phyloP scores from a whole-genome alignment of 148 eudicot genomes.

The Vaccinium corymbosum region DNA sequence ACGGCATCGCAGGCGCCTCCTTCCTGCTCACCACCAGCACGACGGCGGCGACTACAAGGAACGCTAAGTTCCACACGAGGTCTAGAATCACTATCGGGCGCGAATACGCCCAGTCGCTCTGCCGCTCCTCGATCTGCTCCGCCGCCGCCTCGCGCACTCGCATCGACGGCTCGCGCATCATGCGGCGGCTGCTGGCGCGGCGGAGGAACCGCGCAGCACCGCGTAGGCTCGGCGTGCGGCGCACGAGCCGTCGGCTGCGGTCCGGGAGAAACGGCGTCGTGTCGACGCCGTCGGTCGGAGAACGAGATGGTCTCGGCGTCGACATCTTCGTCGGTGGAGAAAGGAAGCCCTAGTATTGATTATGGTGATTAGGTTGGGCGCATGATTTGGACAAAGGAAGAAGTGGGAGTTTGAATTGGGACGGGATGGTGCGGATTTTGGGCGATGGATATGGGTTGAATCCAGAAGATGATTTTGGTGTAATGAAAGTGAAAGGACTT shows the following conservation, averaged over 20 bases:
- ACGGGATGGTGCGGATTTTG: background rate
- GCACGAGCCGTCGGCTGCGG: conserved; percentile 28
- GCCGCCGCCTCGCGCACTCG: conserved; percentile 71
- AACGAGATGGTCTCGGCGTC: conserved; percentile 13
- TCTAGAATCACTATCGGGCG: conserved; percentile 56
- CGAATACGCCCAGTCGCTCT: conserved; percentile 74
- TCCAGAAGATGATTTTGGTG: background rate
- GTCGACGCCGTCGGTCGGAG: conserved; percentile 20
- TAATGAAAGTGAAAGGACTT: background rate
- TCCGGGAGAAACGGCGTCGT: conserved; percentile 42
- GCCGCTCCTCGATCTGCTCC: conserved; percentile 68
- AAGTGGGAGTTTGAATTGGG: background rate
- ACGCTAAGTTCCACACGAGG: conserved; percentile 60
- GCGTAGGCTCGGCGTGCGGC: conserved; percentile 43
- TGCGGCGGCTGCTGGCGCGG: conserved; percentile 50
- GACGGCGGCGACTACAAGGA: conserved; percentile 34
- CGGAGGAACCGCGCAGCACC: conserved; percentile 66
- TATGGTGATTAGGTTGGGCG: background rate
- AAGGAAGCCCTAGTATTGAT: background rate
- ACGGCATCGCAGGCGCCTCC: conserved; percentile 50
- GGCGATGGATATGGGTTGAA: background rate
- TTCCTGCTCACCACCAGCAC: conserved; percentile 41
- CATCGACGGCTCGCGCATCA: conserved; percentile 64
- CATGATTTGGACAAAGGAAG: background rate
- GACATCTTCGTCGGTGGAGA: conserved; percentile 9